Base-by-base conservation (phyloP, 2,329 filamentous ascomycete genomes). In the Aspergillus hortae region DNA sequence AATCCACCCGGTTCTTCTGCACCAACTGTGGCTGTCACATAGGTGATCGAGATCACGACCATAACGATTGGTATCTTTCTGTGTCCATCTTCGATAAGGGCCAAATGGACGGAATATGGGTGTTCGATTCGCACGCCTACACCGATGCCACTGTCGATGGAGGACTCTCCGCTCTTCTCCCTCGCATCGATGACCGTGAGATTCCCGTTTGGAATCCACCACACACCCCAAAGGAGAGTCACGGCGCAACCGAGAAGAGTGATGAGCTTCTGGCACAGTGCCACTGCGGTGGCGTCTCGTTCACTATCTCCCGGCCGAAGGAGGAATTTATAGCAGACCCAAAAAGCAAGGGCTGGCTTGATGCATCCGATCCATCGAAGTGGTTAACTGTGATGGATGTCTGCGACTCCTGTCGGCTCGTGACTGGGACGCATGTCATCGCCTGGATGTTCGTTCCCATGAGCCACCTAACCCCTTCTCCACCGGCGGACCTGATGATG, bases 271-370 rank as follows among this genome's bases (percentile, higher is more conserved):
- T 65, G 11, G 74, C 68, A 1, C 59, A 70, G 44, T 79, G 77
- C 55, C 71, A 76, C 53, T 79, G 75, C 59, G 64, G 64, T 5
- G 75, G 74, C n/a, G 68, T 77, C 7, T 61, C 69, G 0, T 73
- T 79, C 59, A 69, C 51, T 49, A 69, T 79, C 48, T 58, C 67
- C 9, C 68, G 71, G 6, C 75, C 75, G 1, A 63, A 59, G 6
- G 40, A 52, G 2, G 62, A 64, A 6, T 68, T 69, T 6, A 49
- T 63, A 10, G 48, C 58, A 4, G 58, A 41, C 71, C 67, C 65
- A 12, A 30, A 12, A 1, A 54, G 56, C 21, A 15, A 45, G 12
- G 42, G 33, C 4, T 66, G 61, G 59, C 12, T 64, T n/a, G 55
- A 50, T 0, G 42, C 54, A 2, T 9, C 46, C 2, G 56, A 63